Conservation (phyloP, 1,284 basidiomycete genomes). For the Inonotus hispidus region DNA sequence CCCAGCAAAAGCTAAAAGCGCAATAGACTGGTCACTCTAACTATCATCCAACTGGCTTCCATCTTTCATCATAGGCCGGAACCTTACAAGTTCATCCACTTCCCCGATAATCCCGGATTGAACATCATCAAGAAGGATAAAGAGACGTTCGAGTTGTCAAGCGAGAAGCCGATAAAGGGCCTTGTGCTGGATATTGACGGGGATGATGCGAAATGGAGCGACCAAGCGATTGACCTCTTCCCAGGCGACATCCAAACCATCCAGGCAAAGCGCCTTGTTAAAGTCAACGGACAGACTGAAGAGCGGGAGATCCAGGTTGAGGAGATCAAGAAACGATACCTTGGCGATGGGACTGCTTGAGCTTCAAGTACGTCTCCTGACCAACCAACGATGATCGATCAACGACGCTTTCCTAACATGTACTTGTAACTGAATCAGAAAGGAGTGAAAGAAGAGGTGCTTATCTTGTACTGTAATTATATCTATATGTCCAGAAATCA, state of each 20-base stretch:
- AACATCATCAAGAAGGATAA: slow-evolving; percentile 49
- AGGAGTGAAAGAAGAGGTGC: neutral
- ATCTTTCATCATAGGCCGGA: slow-evolving; percentile 72
- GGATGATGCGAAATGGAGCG: slow-evolving; percentile 68
- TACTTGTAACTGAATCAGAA: neutral
- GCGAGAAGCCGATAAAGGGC: slow-evolving; percentile 75
- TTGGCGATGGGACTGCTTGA: slow-evolving; percentile 70
- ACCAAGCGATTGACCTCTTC: slow-evolving; percentile 84
- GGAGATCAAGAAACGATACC: slow-evolving; percentile 56
- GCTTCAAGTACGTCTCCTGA: neutral
- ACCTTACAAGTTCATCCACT: slow-evolving; percentile 85
- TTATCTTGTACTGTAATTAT: too few species aligned
- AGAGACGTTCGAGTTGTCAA: slow-evolving; percentile 56
- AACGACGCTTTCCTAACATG: neutral
- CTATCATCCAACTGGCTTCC: slow-evolving; percentile 11
- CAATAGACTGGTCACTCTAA: too few species aligned
- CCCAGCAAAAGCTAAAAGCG: neutral
- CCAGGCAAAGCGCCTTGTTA: slow-evolving; percentile 49
- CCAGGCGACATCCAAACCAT: slow-evolving; percentile 77
- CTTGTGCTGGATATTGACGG: slow-evolving; percentile 75
- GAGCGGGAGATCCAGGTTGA: slow-evolving; percentile 60
- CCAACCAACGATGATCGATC: neutral
- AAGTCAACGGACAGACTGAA: slow-evolving; percentile 22
- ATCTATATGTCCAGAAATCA: too few species aligned
- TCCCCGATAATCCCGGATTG: slow-evolving; percentile 64